Conservation (phyloP, 2,329 filamentous ascomycete species). For the Monosporascus cannonballus region DNA sequence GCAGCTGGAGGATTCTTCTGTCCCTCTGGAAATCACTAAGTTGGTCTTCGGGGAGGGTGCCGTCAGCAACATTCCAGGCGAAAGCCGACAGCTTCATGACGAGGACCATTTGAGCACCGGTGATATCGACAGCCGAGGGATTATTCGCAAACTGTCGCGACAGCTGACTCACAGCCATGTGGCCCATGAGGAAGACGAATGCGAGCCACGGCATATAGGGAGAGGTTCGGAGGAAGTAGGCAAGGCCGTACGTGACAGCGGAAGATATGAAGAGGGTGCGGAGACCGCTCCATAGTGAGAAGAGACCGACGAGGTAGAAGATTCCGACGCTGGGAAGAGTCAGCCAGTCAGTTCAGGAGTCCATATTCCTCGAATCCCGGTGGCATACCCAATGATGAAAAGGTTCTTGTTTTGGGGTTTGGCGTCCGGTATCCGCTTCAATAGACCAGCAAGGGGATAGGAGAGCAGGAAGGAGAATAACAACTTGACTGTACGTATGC, state of each 20-base stretch:
- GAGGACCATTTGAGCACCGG: conserved; percentile 94
- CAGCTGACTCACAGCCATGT: conserved; percentile 90
- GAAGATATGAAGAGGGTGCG: conserved; percentile 75
- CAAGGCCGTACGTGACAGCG: conserved; percentile 74
- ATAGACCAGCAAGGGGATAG: conserved; percentile 79
- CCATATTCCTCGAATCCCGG: not conserved
- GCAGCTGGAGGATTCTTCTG: conserved; percentile 68
- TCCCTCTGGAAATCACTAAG: conserved; percentile 86
- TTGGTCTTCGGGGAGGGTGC: conserved; percentile 68
- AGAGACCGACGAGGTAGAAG: conserved; percentile 91
- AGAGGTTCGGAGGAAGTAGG: conserved; percentile 68
- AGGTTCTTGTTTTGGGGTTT: conserved; percentile 80
- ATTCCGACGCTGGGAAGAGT: conserved; percentile 30
- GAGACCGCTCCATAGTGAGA: conserved; percentile 83
- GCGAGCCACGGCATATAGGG: conserved; percentile 97
- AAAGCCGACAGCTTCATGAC: conserved; percentile 97
- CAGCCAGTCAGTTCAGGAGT: conserved; percentile 6
- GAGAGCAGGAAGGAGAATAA: conserved; percentile 86
- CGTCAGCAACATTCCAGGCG: conserved; percentile 97
- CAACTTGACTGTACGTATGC: conserved; percentile 69
- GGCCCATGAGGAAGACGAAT: conserved; percentile 90
- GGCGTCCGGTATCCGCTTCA: conserved; percentile 85
- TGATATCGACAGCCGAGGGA: conserved; percentile 73
- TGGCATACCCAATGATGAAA: conserved; percentile 68
- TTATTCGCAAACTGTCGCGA: conserved; percentile 66